Conservation (phyloP, 805 yeast genomes). For the Saturnispora silvae region DNA sequence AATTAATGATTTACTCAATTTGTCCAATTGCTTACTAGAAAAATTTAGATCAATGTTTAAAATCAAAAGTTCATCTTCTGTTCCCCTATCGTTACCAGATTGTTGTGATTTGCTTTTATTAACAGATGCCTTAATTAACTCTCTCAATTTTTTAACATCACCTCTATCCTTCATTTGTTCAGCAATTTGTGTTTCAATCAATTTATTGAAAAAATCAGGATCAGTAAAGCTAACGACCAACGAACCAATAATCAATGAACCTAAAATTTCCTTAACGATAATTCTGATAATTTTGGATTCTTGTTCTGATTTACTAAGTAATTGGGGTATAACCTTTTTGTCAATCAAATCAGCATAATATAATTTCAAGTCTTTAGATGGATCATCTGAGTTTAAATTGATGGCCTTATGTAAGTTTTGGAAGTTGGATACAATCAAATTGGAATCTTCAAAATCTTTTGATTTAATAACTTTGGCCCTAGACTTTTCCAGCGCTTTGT, state of each 20-base stretch:
- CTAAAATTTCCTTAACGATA: slow-evolving; percentile 52
- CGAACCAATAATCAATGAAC: slow-evolving; percentile 48
- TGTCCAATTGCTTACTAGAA: slow-evolving; percentile 2
- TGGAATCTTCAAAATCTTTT: slow-evolving; percentile 27
- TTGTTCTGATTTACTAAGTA: slow-evolving; percentile 39
- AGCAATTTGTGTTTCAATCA: slow-evolving; percentile 49
- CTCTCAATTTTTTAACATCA: slow-evolving; percentile 60
- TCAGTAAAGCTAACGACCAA: slow-evolving; percentile 43
- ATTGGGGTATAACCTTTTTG: slow-evolving; percentile 34
- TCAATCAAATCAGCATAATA: slow-evolving; percentile 38
- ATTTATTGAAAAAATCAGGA: slow-evolving; percentile 68
- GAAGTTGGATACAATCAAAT: slow-evolving; percentile 34
- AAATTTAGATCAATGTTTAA: neutral
- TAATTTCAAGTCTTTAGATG: slow-evolving; percentile 34
- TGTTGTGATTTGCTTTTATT: neutral
- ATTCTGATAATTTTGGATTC: slow-evolving; percentile 37
- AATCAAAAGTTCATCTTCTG: slow-evolving; percentile 1
- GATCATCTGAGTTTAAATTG: slow-evolving; percentile 26
- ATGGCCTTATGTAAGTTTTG: slow-evolving; percentile 50
- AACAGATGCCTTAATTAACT: slow-evolving; percentile 3
- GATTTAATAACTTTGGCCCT: slow-evolving; percentile 18
- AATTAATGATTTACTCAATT: neutral
- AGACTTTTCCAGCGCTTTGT: slow-evolving; percentile 31
- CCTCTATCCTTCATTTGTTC: slow-evolving; percentile 59
- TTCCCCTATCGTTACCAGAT: neutral